Percentiles rank a stretch among this genome's conserved stretches.
Evolutionary conservation across 495 filamentous ascomycete species (phyloP).

Genomic region (Rhizodiscina lignyota): DNA sequence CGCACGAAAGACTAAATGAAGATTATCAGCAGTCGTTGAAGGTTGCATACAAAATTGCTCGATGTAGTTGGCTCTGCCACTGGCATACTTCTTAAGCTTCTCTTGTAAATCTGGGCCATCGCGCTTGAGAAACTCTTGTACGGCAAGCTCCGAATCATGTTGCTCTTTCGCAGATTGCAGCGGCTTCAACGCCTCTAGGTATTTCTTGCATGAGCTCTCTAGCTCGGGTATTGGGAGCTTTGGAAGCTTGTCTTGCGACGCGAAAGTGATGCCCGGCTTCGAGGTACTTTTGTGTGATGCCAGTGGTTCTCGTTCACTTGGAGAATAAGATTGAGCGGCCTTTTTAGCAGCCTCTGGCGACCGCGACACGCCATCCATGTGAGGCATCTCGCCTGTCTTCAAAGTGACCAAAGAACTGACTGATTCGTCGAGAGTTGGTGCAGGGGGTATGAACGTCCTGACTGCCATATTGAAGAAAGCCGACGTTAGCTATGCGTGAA

Average conservation of each 20-base stretch:
- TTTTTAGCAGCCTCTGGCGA: conserved; percentile 24
- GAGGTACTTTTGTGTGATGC: conserved; percentile 20
- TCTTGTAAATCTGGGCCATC: conserved; percentile 82
- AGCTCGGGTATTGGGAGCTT: conserved; percentile 94
- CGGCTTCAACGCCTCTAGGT: conserved; percentile 64
- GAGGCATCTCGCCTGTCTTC: conserved; percentile 12
- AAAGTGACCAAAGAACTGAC: conserved; percentile 6
- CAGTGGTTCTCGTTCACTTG: conserved; percentile 26
- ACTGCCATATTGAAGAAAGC: conserved; percentile 22
- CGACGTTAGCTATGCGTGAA: conserved; percentile 41
- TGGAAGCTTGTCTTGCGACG: conserved; percentile 71
- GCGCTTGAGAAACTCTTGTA: conserved; percentile 66
- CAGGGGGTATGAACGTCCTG: conserved; percentile 40
- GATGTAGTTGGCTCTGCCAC: conserved; percentile 85
- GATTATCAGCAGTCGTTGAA: too few species aligned
- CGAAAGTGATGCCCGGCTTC: conserved; percentile 67
- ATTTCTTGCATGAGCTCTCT: conserved; percentile 60
- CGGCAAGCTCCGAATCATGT: conserved; percentile 61
- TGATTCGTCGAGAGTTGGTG: conserved; percentile 53
- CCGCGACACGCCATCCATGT: conserved; percentile 9
- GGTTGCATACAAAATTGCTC: conserved; percentile 98
- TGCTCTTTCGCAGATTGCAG: conserved; percentile 72
- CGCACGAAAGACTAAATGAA: background rate
- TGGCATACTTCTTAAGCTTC: conserved; percentile 83
- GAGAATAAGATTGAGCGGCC: conserved; percentile 23